Evolutionary conservation across 2,329 filamentous ascomycete species (phyloP).

Genomic region (Clarireedia hainanense): DNA sequence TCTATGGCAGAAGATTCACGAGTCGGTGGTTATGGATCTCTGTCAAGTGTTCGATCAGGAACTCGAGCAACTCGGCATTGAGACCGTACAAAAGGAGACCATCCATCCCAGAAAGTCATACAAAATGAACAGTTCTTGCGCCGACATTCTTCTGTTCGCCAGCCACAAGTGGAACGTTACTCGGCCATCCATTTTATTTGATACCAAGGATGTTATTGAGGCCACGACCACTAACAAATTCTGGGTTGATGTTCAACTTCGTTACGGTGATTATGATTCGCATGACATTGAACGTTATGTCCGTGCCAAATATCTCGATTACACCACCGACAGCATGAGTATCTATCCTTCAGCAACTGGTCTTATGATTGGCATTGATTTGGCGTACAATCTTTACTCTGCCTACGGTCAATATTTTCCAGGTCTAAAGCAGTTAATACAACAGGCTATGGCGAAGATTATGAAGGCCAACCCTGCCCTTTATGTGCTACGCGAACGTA

Average conservation of each 20-base stretch:
- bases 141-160: conserved; percentile 92
- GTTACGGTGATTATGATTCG: conserved; percentile 97
- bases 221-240: conserved; percentile 97
- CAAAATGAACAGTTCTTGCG: conserved; percentile 99
- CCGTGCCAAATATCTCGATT: conserved; percentile 95
- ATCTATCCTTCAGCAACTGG: conserved; percentile 97
- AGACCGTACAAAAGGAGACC: conserved; percentile 97
- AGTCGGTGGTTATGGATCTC: conserved; percentile 97
- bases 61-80: conserved; percentile 88
- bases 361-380: conserved; percentile 94
- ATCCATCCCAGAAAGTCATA: conserved; percentile 99
- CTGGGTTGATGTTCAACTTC: conserved; percentile 94
- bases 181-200: conserved; percentile 82
- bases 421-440: conserved; percentile 86
- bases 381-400: conserved; percentile 97
- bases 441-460: conserved; percentile 98
- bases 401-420: conserved; percentile 99
- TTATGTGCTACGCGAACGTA: conserved; percentile 94
- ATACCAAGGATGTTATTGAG: conserved; percentile 93
- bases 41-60: conserved; percentile 96
- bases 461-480: conserved; percentile 99
- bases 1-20: conserved; percentile 99
- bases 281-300: conserved; percentile 98
- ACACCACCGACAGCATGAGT: conserved; percentile 97
- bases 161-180: conserved; percentile 99